Base-by-base conservation (phyloP, 2,329 filamentous ascomycete species). In the Amphichorda felina region DNA sequence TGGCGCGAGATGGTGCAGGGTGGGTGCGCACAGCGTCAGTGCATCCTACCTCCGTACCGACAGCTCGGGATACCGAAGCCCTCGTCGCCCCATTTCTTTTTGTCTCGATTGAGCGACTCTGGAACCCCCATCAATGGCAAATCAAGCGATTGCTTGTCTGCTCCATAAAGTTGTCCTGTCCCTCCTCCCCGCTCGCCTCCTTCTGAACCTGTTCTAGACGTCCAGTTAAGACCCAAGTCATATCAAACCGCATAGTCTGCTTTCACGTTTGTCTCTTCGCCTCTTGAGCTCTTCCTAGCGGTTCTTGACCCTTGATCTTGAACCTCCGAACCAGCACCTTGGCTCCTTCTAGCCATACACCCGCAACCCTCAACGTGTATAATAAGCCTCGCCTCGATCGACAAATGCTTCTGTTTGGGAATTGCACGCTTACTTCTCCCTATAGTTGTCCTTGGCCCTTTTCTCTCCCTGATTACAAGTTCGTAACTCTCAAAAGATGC, bases 181-280 rank as follows among this genome's bases (percentile, higher is more conserved):
- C 22, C 15, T 35, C 16, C 18, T 37, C 25, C 30, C 36, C 34
- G 43, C 47, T 55, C 47, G 47, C 49, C 49, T 55, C 48, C 47
- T 45, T 47, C 46, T 47, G 48, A 45, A 39, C 46, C 48, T 54
- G 50, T 54, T 45, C 51, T 44, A 55, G 56, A 54, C 46, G 50
- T 44, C 40, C 51, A 53, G 48, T 53, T 54, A 50, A 56, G 45
- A 51, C 57, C 45, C 46, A 50, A 46, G 40, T 49, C 53, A 48
- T 51, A 46, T 54, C 50, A 46, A 46, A 54, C 57, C 45, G 49
- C 49, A 56, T 56, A 55, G 42, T 29, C 2, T 19, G 18, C 21
- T 22, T 37, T 24, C 21, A 24, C 21, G 10, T 10, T 6, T 24
- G 21, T 24, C 21, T 24, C 21, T 24, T 17, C 14, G 17, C 11